phyloP scores from a whole-genome alignment of 306 rosid species.

The Quercus mongolica region DNA sequence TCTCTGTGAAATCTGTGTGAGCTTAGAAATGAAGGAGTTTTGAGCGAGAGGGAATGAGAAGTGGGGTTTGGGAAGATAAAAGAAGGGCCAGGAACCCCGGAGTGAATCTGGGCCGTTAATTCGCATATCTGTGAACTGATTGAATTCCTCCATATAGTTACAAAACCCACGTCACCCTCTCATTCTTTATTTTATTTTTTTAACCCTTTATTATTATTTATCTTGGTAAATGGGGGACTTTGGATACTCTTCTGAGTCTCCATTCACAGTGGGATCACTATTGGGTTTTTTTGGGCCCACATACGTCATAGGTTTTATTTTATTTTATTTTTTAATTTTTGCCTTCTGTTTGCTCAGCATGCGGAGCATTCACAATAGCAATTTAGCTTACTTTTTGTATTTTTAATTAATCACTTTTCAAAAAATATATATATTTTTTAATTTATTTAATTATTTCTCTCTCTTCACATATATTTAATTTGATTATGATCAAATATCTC shows the following conservation, averaged over 20 bases:
- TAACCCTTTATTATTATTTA: too few species aligned
- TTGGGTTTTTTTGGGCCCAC: too few species aligned
- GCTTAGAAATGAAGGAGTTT: too few species aligned
- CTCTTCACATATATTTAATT: too few species aligned
- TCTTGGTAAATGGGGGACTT: constrained; percentile 29
- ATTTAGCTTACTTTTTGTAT: too few species aligned
- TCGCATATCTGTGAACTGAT: neutral
- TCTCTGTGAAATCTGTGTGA: too few species aligned
- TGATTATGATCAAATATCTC: too few species aligned
- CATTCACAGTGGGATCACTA: neutral
- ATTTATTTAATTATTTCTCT: too few species aligned
- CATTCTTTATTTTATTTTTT: neutral
- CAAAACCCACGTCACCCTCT: constrained; percentile 38
- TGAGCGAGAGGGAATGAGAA: constrained; percentile 6
- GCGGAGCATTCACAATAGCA: too few species aligned
- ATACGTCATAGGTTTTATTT: neutral
- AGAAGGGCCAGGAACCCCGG: constrained; percentile 53
- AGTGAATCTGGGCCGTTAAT: constrained; percentile 55
- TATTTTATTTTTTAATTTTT: neutral
- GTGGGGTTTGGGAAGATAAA: constrained; percentile 34
- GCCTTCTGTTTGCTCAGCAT: too few species aligned
- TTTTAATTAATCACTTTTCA: too few species aligned
- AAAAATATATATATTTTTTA: too few species aligned
- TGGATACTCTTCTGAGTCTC: constrained; percentile 22
- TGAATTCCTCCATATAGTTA: constrained; percentile 16